Evolutionary conservation across 441 rosid genomes (phyloP), one percentile per base, ranked within the genome.

Genomic region (Erodium trifolium): DNA sequence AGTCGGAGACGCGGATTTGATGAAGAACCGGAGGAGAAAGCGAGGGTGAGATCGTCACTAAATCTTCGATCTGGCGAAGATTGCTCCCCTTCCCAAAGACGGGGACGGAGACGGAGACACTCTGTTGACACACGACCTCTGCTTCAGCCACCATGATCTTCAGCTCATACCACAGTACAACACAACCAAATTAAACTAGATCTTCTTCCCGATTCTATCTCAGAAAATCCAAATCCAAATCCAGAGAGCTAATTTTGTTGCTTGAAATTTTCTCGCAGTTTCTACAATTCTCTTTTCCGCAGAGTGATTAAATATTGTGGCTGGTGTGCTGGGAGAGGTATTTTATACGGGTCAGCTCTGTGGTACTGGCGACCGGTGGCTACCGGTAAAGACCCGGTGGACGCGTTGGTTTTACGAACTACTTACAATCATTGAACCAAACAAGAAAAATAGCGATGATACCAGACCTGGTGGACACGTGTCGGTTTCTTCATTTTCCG

Each of bases 71-170:
- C 73, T 76, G 80, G 6, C 73, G 81, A 59, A 69, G 63, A 27
- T 53, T 60, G 67, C 47, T 65, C 51, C 68, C 84, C 71, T 73
- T 72, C 71, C 72, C 73, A 39, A 88, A 84, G 67, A 74, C 76
- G 27, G 70, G 60, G 60, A 53, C 67, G 64, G 84, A 77, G 27
- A 82, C 72, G 74, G 27, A 23, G 27, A 23, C 27, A 23, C 82
- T 84, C 80, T 79, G 85, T 73, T 76, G 85, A 72, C 82, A 73
- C 74, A 81, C 82, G 71, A 82, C 77, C 67, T 80, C 88, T 70
- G 78, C 81, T 78, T 85, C 92, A 72, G 85, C 90, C 27, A 79
- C 87, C 97, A 91, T 92, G 63, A 74, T 82, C 75, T 73, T 65
- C 27, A 23, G 14, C 27, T 23, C 27, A 31, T 9, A 34, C 37